These are phyloP conservation scores for Tillandsia fasciculata DNA, from an alignment of 176 grass and related monocot species.

Conservation along the genomic window DNA sequence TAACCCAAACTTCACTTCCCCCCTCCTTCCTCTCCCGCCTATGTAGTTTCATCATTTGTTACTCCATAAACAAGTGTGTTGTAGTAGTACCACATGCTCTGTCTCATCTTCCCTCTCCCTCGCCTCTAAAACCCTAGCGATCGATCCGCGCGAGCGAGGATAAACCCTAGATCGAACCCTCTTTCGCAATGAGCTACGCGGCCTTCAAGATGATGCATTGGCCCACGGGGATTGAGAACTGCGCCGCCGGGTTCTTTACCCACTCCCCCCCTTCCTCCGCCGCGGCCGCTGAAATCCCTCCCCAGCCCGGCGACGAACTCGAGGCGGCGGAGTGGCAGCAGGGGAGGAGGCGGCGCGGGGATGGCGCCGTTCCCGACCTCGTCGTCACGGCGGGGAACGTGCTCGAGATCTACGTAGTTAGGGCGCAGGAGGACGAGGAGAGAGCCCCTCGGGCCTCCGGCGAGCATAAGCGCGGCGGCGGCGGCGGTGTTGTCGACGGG, in stretches of 20 bases:
- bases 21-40: no score
- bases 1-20: no score
- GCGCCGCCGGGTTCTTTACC: conserved; percentile 73
- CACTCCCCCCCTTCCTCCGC: conserved; percentile 31
- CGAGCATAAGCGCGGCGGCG: not conserved
- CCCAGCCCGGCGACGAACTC: conserved; percentile 27
- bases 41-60: no score
- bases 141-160: not conserved
- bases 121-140: not conserved
- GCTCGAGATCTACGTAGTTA: conserved; percentile 69
- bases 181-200: conserved; percentile 64
- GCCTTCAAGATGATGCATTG: conserved; percentile 88
- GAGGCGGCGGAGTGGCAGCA: conserved; percentile 17
- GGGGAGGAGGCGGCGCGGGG: conserved; percentile 4
- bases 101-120: not conserved
- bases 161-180: not conserved
- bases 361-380: conserved; percentile 54
- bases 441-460: not conserved
- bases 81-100: no score
- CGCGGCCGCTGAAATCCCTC: not conserved
- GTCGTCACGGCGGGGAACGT: conserved; percentile 73
- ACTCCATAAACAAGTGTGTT: no score
- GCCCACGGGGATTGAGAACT: conserved; percentile 67
- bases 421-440: conserved; percentile 37
- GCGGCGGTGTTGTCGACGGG: conserved; percentile 39